Evolutionary conservation across 768 basidiomycete species (phyloP).

Genomic region (Russula virescens): DNA sequence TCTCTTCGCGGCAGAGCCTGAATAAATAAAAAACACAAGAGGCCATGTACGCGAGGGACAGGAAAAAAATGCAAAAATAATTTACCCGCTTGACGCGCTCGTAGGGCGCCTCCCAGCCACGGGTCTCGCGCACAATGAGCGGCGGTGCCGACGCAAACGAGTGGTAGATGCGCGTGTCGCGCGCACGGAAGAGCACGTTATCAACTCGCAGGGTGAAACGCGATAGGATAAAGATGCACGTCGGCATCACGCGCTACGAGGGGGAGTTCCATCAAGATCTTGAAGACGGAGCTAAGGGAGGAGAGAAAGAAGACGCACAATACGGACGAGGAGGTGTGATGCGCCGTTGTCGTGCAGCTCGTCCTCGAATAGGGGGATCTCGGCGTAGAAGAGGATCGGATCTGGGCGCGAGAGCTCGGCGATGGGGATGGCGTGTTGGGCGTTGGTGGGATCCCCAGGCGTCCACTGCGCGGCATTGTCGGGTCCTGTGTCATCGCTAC

Average conservation of each 20-base stretch:
- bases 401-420: slow-evolving; percentile 82
- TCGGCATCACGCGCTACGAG: slow-evolving; percentile 90
- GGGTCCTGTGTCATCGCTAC: slow-evolving; percentile 38
- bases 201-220: slow-evolving; percentile 95
- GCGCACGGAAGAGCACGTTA: slow-evolving; percentile 84
- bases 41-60: neutral
- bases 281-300: no score
- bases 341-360: slow-evolving; percentile 97
- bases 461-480: slow-evolving; percentile 38
- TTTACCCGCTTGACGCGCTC: slow-evolving; percentile 67
- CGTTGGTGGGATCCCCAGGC: slow-evolving; percentile 51
- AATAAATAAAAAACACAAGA: neutral
- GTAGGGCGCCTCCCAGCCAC: slow-evolving; percentile 91
- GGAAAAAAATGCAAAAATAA: slow-evolving; percentile 25
- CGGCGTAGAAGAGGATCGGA: slow-evolving; percentile 97
- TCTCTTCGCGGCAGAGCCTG: slow-evolving; percentile 65
- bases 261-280: neutral
- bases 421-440: slow-evolving; percentile 68
- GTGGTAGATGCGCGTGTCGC: slow-evolving; percentile 88
- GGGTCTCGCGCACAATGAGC: slow-evolving; percentile 68
- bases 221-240: slow-evolving; percentile 83
- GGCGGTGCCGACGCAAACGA: slow-evolving; percentile 60
- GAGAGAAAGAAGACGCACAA: slow-evolving; percentile 52
- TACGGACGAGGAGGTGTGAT: slow-evolving; percentile 75
- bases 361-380: slow-evolving; percentile 91